Base-by-base conservation (phyloP, 176 grass and related monocot species). In the Tuctoria greenei region DNA sequence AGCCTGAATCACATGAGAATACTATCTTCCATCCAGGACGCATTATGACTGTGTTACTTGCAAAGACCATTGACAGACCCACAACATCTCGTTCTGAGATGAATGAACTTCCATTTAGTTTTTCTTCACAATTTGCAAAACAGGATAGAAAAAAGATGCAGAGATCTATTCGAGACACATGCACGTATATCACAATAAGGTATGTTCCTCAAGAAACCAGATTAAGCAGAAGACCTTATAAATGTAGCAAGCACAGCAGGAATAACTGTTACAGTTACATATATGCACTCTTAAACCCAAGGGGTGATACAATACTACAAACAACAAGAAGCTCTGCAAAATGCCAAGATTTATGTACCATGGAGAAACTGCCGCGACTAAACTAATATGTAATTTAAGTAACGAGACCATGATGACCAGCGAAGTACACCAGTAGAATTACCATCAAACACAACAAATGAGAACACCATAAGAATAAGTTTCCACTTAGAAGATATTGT, bases 131-230 rank as follows among this genome's bases (percentile, higher is more conserved):
- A 61, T 73, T 64, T 64, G 54, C 17, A 79, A 79, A 75, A 63
- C 8, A 17, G 27, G 62, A 60, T 72, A 71, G 6, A 66, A 44
- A 50, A 72, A 31, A 13, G 35, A 62, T 55, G 59, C 59, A 59
- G 7, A 64, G 49, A 78, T 24, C 28, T 24, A 73, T 55, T 76
- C 36, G 54, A 84, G 54, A 36, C 52, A 61, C 79, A 82, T 60
- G 62, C 41, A 60, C 62, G n/a, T 44, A 39, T 21, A 51, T 73
- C 34, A 52, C 8, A 87, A 52, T 73, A 57, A 27, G 37, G 16
- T 26, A 42, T 20, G 46, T 50, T 20, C 57, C 72, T 57, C 28
- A 77, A 59, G 49, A 73, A 28, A 25, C 41, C 41, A 27, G 11
- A 7, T 31, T 59, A 49, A 51, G 21, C 49, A 81, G 26, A 27